These are phyloP conservation scores for Byssothecium circinans DNA, from an alignment of 2,329 filamentous ascomycete genomes.

Conservation along the genomic window DNA sequence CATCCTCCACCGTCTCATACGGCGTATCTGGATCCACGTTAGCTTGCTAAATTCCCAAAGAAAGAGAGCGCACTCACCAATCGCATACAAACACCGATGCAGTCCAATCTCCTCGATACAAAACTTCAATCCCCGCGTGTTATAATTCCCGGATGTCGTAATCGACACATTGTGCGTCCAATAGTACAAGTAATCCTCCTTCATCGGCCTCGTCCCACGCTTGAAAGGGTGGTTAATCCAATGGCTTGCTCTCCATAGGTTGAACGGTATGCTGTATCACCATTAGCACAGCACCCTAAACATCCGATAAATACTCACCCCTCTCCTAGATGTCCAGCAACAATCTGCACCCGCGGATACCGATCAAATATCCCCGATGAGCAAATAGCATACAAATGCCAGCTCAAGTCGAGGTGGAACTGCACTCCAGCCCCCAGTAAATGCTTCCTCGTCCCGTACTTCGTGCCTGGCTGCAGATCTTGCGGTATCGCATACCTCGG, in stretches of 20 bases:
- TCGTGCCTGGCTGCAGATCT: constrained; percentile 28
- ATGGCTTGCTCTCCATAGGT: constrained; percentile 43
- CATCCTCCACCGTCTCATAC: constrained; percentile 28
- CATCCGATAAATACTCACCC: constrained; percentile 20
- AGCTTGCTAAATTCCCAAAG: background rate
- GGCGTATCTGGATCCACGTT: constrained; percentile 28
- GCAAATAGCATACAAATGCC: constrained; percentile 51
- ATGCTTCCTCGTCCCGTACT: constrained; percentile 32
- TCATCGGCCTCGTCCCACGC: constrained; percentile 40
- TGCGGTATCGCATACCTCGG: constrained; percentile 34
- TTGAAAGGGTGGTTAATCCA: constrained; percentile 52
- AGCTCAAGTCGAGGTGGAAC: constrained; percentile 49
- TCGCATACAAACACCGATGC: constrained; percentile 46
- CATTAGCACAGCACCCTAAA: background rate
- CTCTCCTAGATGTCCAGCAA: constrained; percentile 51
- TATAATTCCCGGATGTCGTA: constrained; percentile 48
- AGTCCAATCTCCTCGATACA: constrained; percentile 46
- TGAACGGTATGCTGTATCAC: constrained; percentile 47
- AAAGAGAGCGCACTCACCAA: constrained; percentile 21
- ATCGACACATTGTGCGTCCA: constrained; percentile 48
- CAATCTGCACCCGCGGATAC: constrained; percentile 47
- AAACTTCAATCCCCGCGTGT: constrained; percentile 45
- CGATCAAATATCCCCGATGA: constrained; percentile 49
- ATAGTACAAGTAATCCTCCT: constrained; percentile 44
- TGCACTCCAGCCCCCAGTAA: constrained; percentile 36